Evolutionary conservation across 805 yeast species (phyloP), one percentile per base, ranked within the genome.

Genomic region (Clavispora phyllophila): DNA sequence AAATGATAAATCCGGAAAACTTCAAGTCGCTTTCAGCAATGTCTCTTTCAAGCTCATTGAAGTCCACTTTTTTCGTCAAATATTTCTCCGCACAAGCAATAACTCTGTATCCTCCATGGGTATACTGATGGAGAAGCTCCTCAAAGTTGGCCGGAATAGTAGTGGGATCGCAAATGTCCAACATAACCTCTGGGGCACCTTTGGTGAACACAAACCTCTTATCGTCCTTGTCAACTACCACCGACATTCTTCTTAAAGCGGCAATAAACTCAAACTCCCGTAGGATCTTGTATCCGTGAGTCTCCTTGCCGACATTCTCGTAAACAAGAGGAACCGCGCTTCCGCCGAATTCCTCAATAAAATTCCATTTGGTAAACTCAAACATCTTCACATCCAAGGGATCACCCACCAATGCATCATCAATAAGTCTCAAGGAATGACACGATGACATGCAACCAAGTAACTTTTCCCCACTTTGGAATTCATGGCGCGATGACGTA

Each of bases 151-250:
- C 57, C 1, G 99, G 99, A 38, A 93, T 63, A 0, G 89, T 68
- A 15, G 75, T 78, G 1, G 83, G 79, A 13, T 69, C 66, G 64
- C 99, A 93, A 24, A 93, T 79, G 14, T 79, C 82, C 24, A 76
- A 70, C 74, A 93, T 86, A 9, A 90, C 87, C 59, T 93, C 99
- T 0, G 99, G 99, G 0, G 99, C 99, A 38, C 99, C 99, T 58
- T 93, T 93, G 10, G 93, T 88, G 58, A 78, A 83, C 1, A 69
- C 51, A 13, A 39, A 45, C 9, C 43, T 37, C 20, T 41, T 42
- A 2, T 51, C 49, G 24, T 48, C 55, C 25, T 50, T 49, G 3
- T 54, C 59, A 13, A 82, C 81, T 40, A 91, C 61, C 0, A 89
- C 96, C 40, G 93, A 82, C 96, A 91, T 91, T 55, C 99, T 73